A percentile compares a stretch with the other conserved stretches of the same genome.
These are phyloP conservation scores for Nymphaea colorata DNA, from an alignment of 164 flowering plant genomes.

Conservation along the genomic window DNA sequence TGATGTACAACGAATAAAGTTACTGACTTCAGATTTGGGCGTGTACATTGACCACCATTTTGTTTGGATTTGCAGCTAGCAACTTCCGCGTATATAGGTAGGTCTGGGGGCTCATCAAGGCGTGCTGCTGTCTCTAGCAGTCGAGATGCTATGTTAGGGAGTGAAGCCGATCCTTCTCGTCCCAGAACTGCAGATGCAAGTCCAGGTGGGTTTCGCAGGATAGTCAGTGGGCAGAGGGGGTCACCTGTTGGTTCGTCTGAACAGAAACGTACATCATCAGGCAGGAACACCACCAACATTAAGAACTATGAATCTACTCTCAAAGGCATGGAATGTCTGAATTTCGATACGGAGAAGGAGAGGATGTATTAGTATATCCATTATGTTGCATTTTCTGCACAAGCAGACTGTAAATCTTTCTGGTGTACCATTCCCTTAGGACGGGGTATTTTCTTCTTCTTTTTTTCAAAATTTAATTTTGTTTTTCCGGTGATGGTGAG, in stretches of 20 bases:
- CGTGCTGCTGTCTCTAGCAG: slow-evolving; percentile 59
- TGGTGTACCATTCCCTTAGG: not conserved
- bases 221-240: slow-evolving; percentile 44
- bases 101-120: slow-evolving; percentile 70
- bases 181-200: slow-evolving; percentile 62
- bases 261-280: slow-evolving; percentile 45
- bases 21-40: not conserved
- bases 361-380: slow-evolving; percentile 23
- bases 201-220: slow-evolving; percentile 45
- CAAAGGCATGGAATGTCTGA: slow-evolving; percentile 70
- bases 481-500: not conserved
- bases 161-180: slow-evolving; percentile 47
- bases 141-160: slow-evolving; percentile 46
- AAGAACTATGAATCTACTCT: slow-evolving; percentile 65
- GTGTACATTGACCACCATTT: not conserved
- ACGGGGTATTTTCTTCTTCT: not conserved
- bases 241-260: slow-evolving; percentile 58
- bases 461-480: too few relatives aligned
- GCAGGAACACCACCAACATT: slow-evolving; percentile 30
- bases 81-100: slow-evolving; percentile 39
- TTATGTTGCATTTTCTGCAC: not conserved
- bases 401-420: not conserved
- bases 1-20: not conserved
- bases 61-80: slow-evolving; percentile 33
- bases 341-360: slow-evolving; percentile 59